phyloP scores from a whole-genome alignment of 148 eudicot species.

The Euryodendron excelsum region DNA sequence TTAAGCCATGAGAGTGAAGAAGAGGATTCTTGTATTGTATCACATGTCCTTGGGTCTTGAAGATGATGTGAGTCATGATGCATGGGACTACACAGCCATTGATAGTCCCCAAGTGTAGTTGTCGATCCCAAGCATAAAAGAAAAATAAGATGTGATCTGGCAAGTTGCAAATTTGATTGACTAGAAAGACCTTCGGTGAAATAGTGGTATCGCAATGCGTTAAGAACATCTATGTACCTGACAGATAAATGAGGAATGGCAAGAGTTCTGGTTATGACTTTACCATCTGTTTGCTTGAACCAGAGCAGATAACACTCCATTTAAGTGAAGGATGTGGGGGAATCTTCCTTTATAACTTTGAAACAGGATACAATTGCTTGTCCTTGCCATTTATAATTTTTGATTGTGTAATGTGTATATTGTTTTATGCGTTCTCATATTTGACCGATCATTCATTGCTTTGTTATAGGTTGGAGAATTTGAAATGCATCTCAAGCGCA shows the following conservation, averaged over 20 bases:
- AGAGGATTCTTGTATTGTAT: neutral
- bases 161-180: neutral
- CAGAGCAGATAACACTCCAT: too few relatives aligned
- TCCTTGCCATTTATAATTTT: neutral
- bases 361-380: slow-evolving; percentile 1
- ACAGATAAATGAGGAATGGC: neutral
- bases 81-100: neutral
- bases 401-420: neutral
- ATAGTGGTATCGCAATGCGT: neutral
- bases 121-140: neutral
- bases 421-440: neutral
- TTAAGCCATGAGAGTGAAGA: neutral
- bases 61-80: neutral
- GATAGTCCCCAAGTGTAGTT: neutral
- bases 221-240: neutral
- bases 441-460: slow-evolving; percentile 8
- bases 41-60: neutral
- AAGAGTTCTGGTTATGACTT: neutral
- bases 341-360: neutral
- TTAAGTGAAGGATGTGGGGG: neutral
- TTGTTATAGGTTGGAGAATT: slow-evolving; percentile 70
- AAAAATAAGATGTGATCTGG: neutral
- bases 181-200: neutral
- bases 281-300: too few relatives aligned
- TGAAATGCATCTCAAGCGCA: slow-evolving; percentile 89